Conservation (phyloP, 495 filamentous ascomycete genomes). For the Collariella sp. region DNA sequence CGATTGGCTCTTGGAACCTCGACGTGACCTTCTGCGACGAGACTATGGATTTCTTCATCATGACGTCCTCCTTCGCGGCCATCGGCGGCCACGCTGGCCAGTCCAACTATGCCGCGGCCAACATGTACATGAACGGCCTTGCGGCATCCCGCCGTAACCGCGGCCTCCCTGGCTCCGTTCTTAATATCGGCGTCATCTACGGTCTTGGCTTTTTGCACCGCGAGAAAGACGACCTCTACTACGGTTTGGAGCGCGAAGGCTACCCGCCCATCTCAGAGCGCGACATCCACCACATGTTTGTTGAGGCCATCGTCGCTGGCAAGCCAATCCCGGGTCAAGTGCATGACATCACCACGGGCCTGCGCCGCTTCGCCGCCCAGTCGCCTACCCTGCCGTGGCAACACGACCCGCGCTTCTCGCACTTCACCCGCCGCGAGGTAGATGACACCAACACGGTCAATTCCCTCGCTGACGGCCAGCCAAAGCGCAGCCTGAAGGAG, state of each 20-base stretch:
- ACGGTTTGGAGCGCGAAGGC: constrained; percentile 35
- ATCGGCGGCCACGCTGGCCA: constrained; percentile 42
- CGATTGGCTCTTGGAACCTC: constrained; percentile 35
- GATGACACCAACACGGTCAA: background rate
- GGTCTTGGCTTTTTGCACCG: constrained; percentile 50
- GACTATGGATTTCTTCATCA: constrained; percentile 41
- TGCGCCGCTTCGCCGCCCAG: constrained; percentile 27
- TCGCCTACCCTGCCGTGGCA: constrained; percentile 31
- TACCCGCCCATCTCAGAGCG: constrained; percentile 50
- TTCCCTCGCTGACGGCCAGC: background rate
- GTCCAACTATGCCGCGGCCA: constrained; percentile 49
- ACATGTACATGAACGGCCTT: constrained; percentile 46
- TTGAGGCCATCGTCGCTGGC: constrained; percentile 45
- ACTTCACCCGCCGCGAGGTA: constrained; percentile 19
- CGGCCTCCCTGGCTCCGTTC: constrained; percentile 33
- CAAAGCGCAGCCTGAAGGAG: constrained; percentile 18
- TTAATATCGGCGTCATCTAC: constrained; percentile 51
- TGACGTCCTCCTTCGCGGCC: constrained; percentile 42
- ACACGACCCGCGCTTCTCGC: constrained; percentile 33
- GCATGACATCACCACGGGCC: constrained; percentile 33
- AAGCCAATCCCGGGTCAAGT: constrained; percentile 17
- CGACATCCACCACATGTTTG: constrained; percentile 52
- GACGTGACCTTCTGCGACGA: constrained; percentile 24
- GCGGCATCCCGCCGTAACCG: constrained; percentile 28
- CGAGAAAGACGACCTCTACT: constrained; percentile 36